phyloP scores from a whole-genome alignment of 116 monocot genomes.

The Zostera marina region DNA sequence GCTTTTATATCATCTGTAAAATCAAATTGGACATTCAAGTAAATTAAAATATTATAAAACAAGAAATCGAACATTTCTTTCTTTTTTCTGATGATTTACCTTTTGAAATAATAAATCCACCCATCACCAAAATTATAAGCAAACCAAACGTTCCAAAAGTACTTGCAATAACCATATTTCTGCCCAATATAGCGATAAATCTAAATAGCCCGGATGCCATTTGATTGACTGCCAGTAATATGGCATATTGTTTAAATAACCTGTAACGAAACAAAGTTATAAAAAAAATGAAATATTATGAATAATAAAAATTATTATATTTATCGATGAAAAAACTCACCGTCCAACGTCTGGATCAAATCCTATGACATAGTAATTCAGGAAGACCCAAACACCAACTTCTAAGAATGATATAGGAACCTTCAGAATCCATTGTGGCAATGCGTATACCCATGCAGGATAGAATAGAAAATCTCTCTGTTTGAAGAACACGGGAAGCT shows the following conservation, averaged over 20 bases:
- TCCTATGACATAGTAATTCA: slow-evolving; percentile 43
- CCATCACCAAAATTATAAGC: slow-evolving; percentile 21
- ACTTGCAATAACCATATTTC: slow-evolving; percentile 23
- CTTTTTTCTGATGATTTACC: slow-evolving; percentile 4
- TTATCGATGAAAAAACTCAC: slow-evolving; percentile 3
- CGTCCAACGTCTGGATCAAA: slow-evolving; percentile 24
- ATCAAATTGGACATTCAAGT: not conserved
- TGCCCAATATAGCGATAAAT: slow-evolving; percentile 19
- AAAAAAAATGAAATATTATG: not conserved
- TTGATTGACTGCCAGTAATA: slow-evolving; percentile 18
- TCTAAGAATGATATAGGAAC: slow-evolving; percentile 31
- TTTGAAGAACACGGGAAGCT: slow-evolving; percentile 45
- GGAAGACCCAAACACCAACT: slow-evolving; percentile 20
- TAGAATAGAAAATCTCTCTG: slow-evolving; percentile 40
- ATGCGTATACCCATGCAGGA: slow-evolving; percentile 33
- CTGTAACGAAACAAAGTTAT: slow-evolving; percentile 8
- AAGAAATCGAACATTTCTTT: not conserved
- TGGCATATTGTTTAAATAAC: slow-evolving; percentile 23
- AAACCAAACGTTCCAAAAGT: slow-evolving; percentile 22
- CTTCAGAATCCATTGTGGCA: slow-evolving; percentile 36
- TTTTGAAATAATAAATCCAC: slow-evolving; percentile 34
- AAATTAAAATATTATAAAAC: not conserved
- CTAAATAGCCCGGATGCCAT: slow-evolving; percentile 33
- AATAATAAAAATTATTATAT: not conserved
- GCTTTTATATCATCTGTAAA: slow-evolving; percentile 34